Evolutionary conservation across 805 yeast genomes (phyloP).

Genomic region (Cyberlindnera nakhonratchasimensis): DNA sequence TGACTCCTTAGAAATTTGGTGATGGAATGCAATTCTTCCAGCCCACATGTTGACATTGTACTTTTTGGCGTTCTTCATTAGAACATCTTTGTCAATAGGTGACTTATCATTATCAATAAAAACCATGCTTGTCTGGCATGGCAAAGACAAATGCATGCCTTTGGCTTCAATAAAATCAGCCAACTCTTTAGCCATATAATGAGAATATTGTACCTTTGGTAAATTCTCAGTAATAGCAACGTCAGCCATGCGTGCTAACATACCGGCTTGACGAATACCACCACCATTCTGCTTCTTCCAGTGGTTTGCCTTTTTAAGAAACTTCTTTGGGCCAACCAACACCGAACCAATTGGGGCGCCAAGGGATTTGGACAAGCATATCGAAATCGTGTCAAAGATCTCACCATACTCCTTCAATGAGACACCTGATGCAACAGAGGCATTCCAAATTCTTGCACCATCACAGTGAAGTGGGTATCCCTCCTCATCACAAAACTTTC

Average conservation of each 20-base stretch:
- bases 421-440: conserved; percentile 55
- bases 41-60: conserved; percentile 57
- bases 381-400: conserved; percentile 79
- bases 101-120: conserved; percentile 53
- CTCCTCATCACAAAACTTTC: conserved; percentile 61
- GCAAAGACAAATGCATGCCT: conserved; percentile 58
- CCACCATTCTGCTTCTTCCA: conserved; percentile 93
- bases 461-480: conserved; percentile 73
- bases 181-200: conserved; percentile 47
- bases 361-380: conserved; percentile 83
- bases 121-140: conserved; percentile 82
- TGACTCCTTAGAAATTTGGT: conserved; percentile 23
- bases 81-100: conserved; percentile 52
- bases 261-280: conserved; percentile 86
- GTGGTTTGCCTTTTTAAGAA: conserved; percentile 72
- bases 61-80: conserved; percentile 52
- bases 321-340: conserved; percentile 60
- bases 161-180: conserved; percentile 48
- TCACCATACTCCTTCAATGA: conserved; percentile 67
- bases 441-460: conserved; percentile 96
- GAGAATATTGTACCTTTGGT: conserved; percentile 44
- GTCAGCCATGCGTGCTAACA: conserved; percentile 74
- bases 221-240: conserved; percentile 70
- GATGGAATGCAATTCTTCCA: conserved; percentile 65
- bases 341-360: conserved; percentile 95